phyloP scores from a whole-genome alignment of 2,329 filamentous ascomycete genomes.

The Ophiostoma triangulosporum region DNA sequence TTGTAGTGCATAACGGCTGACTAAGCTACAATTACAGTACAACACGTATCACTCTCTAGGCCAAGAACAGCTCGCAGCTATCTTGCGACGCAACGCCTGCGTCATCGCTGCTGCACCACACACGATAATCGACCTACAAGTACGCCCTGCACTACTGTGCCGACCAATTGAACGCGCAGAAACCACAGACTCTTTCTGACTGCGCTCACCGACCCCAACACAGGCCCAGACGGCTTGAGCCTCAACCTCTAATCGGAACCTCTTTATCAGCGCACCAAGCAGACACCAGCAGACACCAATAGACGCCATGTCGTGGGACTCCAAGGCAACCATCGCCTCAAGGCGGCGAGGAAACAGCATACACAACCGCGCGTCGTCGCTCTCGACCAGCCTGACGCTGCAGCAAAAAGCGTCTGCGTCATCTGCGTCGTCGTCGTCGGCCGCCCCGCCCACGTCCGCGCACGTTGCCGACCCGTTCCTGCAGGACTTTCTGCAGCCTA shows the following conservation, averaged over 20 bases:
- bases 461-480: slow-evolving; percentile 62
- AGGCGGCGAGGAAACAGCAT: slow-evolving; percentile 35
- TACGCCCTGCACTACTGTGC: neutral
- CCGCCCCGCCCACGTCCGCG: slow-evolving; percentile 35
- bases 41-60: neutral
- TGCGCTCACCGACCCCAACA: neutral
- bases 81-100: neutral
- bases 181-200: neutral
- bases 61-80: neutral
- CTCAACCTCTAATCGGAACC: too few species aligned
- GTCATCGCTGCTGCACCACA: too few species aligned
- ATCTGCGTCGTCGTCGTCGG: neutral
- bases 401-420: slow-evolving; percentile 19
- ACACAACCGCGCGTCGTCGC: slow-evolving; percentile 21
- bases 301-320: slow-evolving; percentile 31
- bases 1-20: too few species aligned
- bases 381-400: slow-evolving; percentile 25
- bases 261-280: neutral
- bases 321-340: slow-evolving; percentile 18
- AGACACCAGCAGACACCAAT: neutral
- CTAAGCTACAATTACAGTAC: neutral
- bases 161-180: neutral
- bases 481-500: slow-evolving; percentile 62
- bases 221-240: neutral
- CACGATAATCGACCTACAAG: neutral